Evolutionary conservation across 257 asterid species (phyloP).

Genomic region (Echium plantagineum): DNA sequence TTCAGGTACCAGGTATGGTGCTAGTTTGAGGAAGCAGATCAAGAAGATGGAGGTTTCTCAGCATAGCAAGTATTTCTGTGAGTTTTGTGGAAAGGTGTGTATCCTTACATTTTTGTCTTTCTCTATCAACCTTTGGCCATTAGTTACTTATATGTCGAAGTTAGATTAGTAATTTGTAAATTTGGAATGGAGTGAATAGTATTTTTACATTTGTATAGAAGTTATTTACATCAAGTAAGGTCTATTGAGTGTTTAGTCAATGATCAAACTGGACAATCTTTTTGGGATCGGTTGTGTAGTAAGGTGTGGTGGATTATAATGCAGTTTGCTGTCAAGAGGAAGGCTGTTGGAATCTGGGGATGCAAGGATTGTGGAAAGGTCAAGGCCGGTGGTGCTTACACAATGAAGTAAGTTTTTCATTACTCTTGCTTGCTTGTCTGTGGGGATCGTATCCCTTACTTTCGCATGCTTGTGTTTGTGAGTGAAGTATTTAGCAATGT

Average conservation of each 20-base stretch:
- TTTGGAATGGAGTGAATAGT: not conserved
- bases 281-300: not conserved
- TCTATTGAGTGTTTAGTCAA: no score
- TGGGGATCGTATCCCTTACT: no score
- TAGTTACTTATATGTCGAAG: no score
- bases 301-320: not conserved
- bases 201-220: not conserved
- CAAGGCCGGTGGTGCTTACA: conserved; percentile 61
- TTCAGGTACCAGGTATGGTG: conserved; percentile 61
- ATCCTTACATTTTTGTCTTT: no score
- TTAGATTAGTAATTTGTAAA: not conserved
- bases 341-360: conserved; percentile 66
- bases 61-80: conserved; percentile 44
- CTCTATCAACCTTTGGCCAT: no score
- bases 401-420: conserved; percentile 29
- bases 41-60: conserved; percentile 58
- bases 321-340: conserved; percentile 54
- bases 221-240: no score
- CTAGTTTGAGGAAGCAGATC: conserved; percentile 52
- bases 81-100: conserved; percentile 40
- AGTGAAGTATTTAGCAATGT: no score
- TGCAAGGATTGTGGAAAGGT: conserved; percentile 58
- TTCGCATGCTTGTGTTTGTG: no score
- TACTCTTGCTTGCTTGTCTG: no score
- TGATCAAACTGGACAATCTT: no score